These are phyloP conservation scores for Hyphopichia burtonii DNA, from an alignment of 1,139 yeast genomes.

Conservation along the genomic window DNA sequence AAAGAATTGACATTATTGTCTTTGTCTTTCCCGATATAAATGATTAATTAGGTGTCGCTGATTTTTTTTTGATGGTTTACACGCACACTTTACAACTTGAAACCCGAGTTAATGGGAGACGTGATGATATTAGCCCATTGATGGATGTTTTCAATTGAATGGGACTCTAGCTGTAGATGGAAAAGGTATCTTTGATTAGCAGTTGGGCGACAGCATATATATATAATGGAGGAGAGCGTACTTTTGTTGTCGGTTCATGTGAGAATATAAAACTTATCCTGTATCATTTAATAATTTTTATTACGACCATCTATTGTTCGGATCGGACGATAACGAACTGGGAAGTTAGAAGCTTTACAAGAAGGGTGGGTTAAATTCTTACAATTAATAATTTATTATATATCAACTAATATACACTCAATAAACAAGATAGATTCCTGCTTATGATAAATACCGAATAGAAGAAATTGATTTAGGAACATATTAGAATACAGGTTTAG, in stretches of 20 bases:
- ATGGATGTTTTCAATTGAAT: too few relatives aligned
- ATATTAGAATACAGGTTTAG: not conserved
- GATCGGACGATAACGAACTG: too few relatives aligned
- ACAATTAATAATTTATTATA: not conserved
- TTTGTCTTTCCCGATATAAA: not conserved
- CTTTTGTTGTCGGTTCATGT: not conserved
- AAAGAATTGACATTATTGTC: too few relatives aligned
- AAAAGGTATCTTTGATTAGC: too few relatives aligned
- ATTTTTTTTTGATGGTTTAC: not conserved
- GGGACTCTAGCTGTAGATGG: too few relatives aligned
- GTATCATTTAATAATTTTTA: not conserved
- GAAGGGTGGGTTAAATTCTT: too few relatives aligned
- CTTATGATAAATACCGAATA: not conserved
- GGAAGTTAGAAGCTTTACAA: too few relatives aligned
- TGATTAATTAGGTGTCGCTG: not conserved
- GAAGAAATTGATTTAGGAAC: not conserved
- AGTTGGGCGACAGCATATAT: too few relatives aligned
- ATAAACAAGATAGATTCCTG: not conserved
- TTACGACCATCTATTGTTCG: not conserved
- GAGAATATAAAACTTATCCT: not conserved
- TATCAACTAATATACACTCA: not conserved
- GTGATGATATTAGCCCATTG: too few relatives aligned
- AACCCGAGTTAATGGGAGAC: conserved; percentile 1
- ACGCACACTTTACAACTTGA: not conserved
- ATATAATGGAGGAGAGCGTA: not conserved